Evolutionary conservation across 805 yeast genomes (phyloP).

Genomic region (Barnettozyma wickerhamii): DNA sequence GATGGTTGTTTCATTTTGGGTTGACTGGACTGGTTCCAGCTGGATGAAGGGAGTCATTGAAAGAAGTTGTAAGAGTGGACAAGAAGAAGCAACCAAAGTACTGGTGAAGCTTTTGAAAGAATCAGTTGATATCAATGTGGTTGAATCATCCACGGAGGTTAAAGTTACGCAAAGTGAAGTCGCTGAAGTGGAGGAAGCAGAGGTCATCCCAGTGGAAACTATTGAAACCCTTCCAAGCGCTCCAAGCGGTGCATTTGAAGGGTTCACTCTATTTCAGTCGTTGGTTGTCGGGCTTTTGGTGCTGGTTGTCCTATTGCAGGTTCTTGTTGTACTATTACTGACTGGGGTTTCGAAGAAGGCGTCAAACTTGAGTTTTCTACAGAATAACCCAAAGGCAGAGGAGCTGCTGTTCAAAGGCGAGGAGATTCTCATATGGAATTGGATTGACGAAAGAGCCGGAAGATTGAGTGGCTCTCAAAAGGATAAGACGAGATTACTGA

Average conservation of each 20-base stretch:
- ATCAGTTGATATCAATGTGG: slow-evolving; percentile 21
- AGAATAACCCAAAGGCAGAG: slow-evolving; percentile 6
- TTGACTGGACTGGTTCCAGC: slow-evolving; percentile 87
- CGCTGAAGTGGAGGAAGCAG: slow-evolving; percentile 4
- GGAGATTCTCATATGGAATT: slow-evolving; percentile 24
- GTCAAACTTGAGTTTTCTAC: slow-evolving; percentile 4
- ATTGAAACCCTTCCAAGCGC: not conserved
- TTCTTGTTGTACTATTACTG: slow-evolving; percentile 12
- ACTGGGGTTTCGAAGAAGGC: slow-evolving; percentile 1
- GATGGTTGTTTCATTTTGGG: slow-evolving; percentile 61
- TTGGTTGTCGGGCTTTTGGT: not conserved
- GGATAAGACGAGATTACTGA: slow-evolving; percentile 4
- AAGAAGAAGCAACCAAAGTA: slow-evolving; percentile 53
- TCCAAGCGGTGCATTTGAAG: not conserved
- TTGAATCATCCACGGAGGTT: slow-evolving; percentile 13
- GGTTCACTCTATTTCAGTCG: slow-evolving; percentile 2
- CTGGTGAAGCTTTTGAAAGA: slow-evolving; percentile 30
- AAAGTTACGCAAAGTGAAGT: not conserved
- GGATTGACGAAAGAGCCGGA: slow-evolving; percentile 27
- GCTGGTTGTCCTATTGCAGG: slow-evolving; percentile 14
- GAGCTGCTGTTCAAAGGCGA: slow-evolving; percentile 18
- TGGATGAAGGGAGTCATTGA: slow-evolving; percentile 93
- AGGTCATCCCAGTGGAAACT: not conserved
- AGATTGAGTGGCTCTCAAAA: slow-evolving; percentile 6
- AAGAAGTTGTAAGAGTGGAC: slow-evolving; percentile 79